Percentiles rank a stretch among this genome's conserved stretches.
These are phyloP conservation scores for Ceratopteris richardii DNA, from an alignment of 75 land plant genomes.

Conservation along the genomic window DNA sequence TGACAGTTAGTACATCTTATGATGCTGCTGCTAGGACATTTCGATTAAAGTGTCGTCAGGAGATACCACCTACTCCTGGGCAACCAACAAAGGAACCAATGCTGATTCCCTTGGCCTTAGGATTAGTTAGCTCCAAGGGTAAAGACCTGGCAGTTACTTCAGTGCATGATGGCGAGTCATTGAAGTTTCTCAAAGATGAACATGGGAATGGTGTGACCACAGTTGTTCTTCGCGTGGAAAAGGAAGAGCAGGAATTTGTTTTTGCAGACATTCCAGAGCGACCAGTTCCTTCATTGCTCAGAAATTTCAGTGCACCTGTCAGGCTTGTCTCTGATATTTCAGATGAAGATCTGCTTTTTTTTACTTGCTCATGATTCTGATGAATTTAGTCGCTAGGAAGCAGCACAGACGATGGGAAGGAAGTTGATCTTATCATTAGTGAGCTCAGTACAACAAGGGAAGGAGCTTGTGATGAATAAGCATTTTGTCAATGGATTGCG, in stretches of 20 bases:
- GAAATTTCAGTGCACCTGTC: conserved; percentile 85
- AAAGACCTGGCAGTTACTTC: conserved; percentile 61
- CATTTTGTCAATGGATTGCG: conserved; percentile 64
- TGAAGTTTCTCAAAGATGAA: conserved; percentile 25
- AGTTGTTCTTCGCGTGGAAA: conserved; percentile 64
- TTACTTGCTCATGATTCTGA: conserved; percentile 92
- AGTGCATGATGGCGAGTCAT: conserved; percentile 47
- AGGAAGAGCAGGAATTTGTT: conserved; percentile 94
- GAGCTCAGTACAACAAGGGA: conserved; percentile 47
- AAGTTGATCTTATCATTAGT: conserved; percentile 74
- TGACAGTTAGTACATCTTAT: conserved; percentile 72
- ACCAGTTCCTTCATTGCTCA: conserved; percentile 76
- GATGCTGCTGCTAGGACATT: conserved; percentile 58
- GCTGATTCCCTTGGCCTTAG: conserved; percentile 85
- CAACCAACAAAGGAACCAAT: conserved; percentile 85
- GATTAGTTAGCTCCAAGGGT: conserved; percentile 65
- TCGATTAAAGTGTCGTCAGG: conserved; percentile 85
- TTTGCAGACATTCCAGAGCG: conserved; percentile 58
- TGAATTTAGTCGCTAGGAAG: conserved; percentile 94
- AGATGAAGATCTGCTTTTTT: conserved; percentile 72
- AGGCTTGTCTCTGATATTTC: conserved; percentile 77
- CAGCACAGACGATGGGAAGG: conserved; percentile 81
- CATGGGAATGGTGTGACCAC: conserved; percentile 38
- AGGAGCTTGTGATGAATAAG: conserved; percentile 43
- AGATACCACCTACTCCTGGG: conserved; percentile 88